These are phyloP conservation scores for Thozetella sp. DNA, from an alignment of 495 filamentous ascomycete genomes.

Conservation along the genomic window DNA sequence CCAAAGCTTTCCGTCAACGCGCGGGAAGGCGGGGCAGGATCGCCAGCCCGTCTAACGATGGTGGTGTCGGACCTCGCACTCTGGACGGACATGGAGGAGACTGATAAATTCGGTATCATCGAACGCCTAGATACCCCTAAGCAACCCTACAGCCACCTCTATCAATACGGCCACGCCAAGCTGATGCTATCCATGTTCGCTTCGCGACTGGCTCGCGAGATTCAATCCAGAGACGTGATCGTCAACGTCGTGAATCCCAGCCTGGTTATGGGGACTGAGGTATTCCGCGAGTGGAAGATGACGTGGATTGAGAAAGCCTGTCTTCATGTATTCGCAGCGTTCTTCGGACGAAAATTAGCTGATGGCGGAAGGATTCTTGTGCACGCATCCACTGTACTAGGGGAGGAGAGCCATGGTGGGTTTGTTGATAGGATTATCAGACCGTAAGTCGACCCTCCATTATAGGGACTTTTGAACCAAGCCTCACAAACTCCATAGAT, in stretches of 20 bases:
- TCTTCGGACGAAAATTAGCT: not conserved
- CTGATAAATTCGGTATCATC: not conserved
- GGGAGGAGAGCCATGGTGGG: not conserved
- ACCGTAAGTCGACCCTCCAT: not conserved
- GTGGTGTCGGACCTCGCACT: not conserved
- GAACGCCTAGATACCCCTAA: not conserved
- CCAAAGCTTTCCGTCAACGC: not conserved
- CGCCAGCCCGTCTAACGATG: not conserved
- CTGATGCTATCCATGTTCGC: not conserved
- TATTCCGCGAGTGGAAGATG: not conserved
- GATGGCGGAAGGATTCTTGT: not conserved
- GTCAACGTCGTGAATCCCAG: not conserved
- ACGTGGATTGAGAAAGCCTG: not conserved
- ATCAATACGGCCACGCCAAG: not conserved
- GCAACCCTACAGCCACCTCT: not conserved
- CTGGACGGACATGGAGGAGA: not conserved
- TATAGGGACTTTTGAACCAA: not conserved
- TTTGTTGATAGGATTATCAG: not conserved
- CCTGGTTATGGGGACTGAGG: not conserved
- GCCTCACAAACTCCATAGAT: not conserved
- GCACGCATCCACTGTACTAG: not conserved
- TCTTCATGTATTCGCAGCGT: not conserved
- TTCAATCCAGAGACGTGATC: not conserved
- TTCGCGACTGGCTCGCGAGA: not conserved
- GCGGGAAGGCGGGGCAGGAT: not conserved